phyloP scores from a whole-genome alignment of 805 yeast species.

The Yarrowia sp. region DNA sequence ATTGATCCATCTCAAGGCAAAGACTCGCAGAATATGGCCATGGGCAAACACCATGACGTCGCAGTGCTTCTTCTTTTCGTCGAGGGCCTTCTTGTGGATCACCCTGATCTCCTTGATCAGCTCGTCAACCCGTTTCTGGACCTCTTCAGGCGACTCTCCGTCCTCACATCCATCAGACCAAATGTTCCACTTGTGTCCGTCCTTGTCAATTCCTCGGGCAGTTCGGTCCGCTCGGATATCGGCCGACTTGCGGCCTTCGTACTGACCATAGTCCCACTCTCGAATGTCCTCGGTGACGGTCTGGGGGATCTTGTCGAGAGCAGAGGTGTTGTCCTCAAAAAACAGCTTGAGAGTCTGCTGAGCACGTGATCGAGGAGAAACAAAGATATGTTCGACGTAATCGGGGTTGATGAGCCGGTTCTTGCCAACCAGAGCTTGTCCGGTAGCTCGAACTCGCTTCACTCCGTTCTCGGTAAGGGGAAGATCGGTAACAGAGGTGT shows the following conservation, averaged over 20 bases:
- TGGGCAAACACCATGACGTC: constrained; percentile 87
- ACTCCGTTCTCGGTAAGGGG: constrained; percentile 77
- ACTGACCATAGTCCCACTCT: constrained; percentile 97
- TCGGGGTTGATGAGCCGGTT: constrained; percentile 62
- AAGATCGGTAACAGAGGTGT: constrained; percentile 83
- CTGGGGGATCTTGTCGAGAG: constrained; percentile 31
- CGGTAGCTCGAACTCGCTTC: constrained; percentile 71
- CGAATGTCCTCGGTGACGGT: constrained; percentile 60
- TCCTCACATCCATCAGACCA: constrained; percentile 93
- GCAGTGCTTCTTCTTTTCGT: constrained; percentile 47
- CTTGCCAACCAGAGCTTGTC: constrained; percentile 61
- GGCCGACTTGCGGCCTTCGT: constrained; percentile 75
- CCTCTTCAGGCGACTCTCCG: constrained; percentile 71
- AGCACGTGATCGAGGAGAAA: constrained; percentile 84
- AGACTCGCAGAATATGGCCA: constrained; percentile 87
- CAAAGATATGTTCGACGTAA: constrained; percentile 60
- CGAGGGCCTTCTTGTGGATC: constrained; percentile 41
- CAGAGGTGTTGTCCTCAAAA: constrained; percentile 45
- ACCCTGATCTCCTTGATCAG: constrained; percentile 63
- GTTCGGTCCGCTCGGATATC: constrained; percentile 64
- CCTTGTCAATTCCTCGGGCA: constrained; percentile 52
- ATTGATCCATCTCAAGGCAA: constrained; percentile 85
- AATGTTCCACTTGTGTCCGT: constrained; percentile 62
- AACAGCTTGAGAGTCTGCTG: constrained; percentile 66
- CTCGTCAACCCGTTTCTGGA: constrained; percentile 68